Conservation (phyloP, 1,284 basidiomycete species). For the Sporisorium scitamineum region DNA sequence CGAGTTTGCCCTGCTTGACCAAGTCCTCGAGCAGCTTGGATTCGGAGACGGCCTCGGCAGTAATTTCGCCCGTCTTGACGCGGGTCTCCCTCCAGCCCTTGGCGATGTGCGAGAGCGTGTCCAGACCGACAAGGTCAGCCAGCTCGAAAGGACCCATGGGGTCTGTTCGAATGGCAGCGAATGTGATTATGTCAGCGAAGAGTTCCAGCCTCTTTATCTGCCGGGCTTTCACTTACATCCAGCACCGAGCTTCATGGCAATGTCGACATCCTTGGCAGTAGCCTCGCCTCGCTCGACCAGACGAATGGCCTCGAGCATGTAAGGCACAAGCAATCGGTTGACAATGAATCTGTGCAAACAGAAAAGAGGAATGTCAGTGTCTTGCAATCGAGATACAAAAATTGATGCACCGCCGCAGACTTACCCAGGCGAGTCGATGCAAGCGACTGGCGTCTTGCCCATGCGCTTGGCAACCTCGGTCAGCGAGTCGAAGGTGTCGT, state of each 20-base stretch:
- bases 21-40: constrained; percentile 72
- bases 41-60: constrained; percentile 71
- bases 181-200: not conserved
- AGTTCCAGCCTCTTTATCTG: not conserved
- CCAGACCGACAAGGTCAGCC: constrained; percentile 74
- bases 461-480: constrained; percentile 72
- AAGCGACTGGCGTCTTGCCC: constrained; percentile 74
- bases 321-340: constrained; percentile 73
- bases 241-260: constrained; percentile 75
- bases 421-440: constrained; percentile 71
- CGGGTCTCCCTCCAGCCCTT: constrained; percentile 73
- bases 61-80: constrained; percentile 70
- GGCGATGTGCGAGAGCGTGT: constrained; percentile 71
- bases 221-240: constrained; percentile 69
- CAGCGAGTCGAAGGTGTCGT: constrained; percentile 72
- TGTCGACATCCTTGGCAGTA: constrained; percentile 74
- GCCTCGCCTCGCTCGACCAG: constrained; percentile 75
- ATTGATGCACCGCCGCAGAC: too few species aligned
- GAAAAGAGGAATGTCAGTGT: constrained; percentile 8
- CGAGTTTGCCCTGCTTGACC: constrained; percentile 73
- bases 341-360: constrained; percentile 71
- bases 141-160: constrained; percentile 74
- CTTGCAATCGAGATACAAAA: not conserved
- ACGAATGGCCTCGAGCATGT: constrained; percentile 74
- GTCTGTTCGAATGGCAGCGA: constrained; percentile 26